These are phyloP conservation scores for Ceratocystis diversiconidia DNA, from an alignment of 2,329 filamentous ascomycete genomes.

Conservation along the genomic window DNA sequence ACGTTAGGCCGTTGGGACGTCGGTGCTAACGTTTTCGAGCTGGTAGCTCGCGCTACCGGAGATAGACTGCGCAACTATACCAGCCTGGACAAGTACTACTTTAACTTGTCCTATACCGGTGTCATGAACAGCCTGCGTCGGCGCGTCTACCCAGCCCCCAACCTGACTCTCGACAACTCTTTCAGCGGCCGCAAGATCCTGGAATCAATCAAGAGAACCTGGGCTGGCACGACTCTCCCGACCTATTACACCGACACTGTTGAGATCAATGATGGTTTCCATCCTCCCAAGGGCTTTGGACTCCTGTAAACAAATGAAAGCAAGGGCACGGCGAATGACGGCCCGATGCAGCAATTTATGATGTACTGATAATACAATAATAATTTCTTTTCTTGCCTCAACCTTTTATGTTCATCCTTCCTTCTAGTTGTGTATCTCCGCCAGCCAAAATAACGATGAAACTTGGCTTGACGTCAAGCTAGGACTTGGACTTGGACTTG, in stretches of 20 bases:
- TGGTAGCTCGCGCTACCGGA: constrained; percentile 47
- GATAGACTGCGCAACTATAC: constrained; percentile 34
- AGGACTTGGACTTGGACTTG: background rate
- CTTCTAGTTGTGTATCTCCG: background rate
- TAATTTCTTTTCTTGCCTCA: no score
- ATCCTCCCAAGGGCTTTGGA: constrained; percentile 26
- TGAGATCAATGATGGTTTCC: constrained; percentile 30
- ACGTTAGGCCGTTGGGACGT: constrained; percentile 60
- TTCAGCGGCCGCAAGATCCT: constrained; percentile 27
- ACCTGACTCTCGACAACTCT: constrained; percentile 26
- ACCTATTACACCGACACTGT: constrained; percentile 31
- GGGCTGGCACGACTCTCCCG: constrained; percentile 21
- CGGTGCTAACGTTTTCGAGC: constrained; percentile 52
- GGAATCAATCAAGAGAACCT: constrained; percentile 22
- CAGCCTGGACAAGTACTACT: constrained; percentile 31
- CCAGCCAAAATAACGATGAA: background rate
- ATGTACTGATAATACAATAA: no score
- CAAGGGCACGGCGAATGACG: background rate
- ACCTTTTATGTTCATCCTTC: no score
- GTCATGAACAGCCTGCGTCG: constrained; percentile 29
- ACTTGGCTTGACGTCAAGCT: background rate
- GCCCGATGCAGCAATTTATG: no score
- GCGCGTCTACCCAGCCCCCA: constrained; percentile 28
- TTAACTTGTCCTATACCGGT: constrained; percentile 42
- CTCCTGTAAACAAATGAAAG: background rate